Conservation (phyloP, 192 early-diverging fungal species). For the Coemansia aciculifera region DNA sequence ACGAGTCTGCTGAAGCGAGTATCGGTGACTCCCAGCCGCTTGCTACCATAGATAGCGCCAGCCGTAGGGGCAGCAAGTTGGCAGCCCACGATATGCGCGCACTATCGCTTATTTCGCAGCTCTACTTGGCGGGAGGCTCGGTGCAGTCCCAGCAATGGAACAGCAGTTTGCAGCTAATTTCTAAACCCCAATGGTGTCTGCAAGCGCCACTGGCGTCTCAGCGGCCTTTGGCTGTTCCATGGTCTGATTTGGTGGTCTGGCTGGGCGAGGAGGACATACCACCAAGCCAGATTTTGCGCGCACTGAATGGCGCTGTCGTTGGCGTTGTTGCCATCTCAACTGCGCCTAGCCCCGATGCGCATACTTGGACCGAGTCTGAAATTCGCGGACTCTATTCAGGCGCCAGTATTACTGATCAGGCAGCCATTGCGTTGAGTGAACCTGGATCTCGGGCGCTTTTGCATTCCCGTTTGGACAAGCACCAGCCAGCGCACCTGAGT, state of each 20-base stretch:
- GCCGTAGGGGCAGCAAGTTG: conserved; percentile 50
- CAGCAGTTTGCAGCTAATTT: background rate
- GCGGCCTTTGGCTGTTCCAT: conserved; percentile 63
- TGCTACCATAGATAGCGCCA: conserved; percentile 8
- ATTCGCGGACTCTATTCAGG: conserved; percentile 22
- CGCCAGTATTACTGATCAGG: conserved; percentile 30
- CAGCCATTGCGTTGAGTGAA: conserved; percentile 31
- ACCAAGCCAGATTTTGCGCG: conserved; percentile 73
- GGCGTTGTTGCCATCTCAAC: conserved; percentile 62
- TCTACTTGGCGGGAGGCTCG: conserved; percentile 50
- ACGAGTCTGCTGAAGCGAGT: background rate
- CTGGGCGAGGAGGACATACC: conserved; percentile 75
- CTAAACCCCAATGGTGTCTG: conserved; percentile 57
- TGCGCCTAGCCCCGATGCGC: conserved; percentile 22
- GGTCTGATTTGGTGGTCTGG: conserved; percentile 66
- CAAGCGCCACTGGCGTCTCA: conserved; percentile 56
- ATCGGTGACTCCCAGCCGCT: background rate
- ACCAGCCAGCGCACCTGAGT: background rate
- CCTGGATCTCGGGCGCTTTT: conserved; percentile 28
- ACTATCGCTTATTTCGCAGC: conserved; percentile 68
- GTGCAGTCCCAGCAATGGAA: conserved; percentile 13
- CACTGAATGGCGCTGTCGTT: conserved; percentile 83
- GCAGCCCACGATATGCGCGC: conserved; percentile 66
- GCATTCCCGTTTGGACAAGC: background rate
- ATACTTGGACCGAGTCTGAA: conserved; percentile 34